These are phyloP conservation scores for Wickerhamiella kurtzmanii DNA, from an alignment of 805 yeast genomes.

Conservation along the genomic window DNA sequence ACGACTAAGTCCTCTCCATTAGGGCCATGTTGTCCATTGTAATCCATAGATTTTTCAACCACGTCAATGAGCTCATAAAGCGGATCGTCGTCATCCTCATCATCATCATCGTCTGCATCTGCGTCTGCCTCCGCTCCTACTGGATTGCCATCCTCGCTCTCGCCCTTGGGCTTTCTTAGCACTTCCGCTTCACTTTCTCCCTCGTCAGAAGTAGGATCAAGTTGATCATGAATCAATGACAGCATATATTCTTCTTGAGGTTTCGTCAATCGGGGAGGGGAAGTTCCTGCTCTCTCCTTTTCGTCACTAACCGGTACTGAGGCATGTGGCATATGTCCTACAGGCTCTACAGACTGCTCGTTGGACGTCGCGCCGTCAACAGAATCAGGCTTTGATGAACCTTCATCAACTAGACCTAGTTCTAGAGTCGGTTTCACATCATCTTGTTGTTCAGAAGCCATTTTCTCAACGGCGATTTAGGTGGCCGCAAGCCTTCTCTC, in stretches of 20 bases:
- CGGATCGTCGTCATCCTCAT: slow-evolving; percentile 9
- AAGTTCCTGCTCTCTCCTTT: background rate
- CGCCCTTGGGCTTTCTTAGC: background rate
- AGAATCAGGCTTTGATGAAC: too few species aligned
- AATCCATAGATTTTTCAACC: slow-evolving; percentile 19
- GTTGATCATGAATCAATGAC: background rate
- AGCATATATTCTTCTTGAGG: background rate
- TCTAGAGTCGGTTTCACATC: too few species aligned
- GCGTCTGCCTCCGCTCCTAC: slow-evolving; percentile 26
- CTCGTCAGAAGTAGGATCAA: background rate
- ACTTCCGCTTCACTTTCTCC: slow-evolving; percentile 3
- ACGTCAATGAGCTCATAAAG: slow-evolving; percentile 14
- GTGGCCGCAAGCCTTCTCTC: too few species aligned
- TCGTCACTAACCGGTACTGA: slow-evolving; percentile 2
- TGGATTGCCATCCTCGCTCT: background rate
- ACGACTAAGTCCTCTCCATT: slow-evolving; percentile 13
- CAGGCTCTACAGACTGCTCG: background rate
- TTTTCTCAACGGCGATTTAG: too few species aligned
- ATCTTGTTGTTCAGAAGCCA: too few species aligned
- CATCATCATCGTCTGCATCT: slow-evolving; percentile 15
- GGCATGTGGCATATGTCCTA: background rate
- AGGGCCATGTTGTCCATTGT: slow-evolving; percentile 7
- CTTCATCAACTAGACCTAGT: too few species aligned
- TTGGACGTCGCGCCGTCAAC: background rate
- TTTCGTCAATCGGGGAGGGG: background rate